Evolutionary conservation across 768 basidiomycete genomes (phyloP), one percentile per base, ranked within the genome.

Genomic region (Termitomyces sp.): DNA sequence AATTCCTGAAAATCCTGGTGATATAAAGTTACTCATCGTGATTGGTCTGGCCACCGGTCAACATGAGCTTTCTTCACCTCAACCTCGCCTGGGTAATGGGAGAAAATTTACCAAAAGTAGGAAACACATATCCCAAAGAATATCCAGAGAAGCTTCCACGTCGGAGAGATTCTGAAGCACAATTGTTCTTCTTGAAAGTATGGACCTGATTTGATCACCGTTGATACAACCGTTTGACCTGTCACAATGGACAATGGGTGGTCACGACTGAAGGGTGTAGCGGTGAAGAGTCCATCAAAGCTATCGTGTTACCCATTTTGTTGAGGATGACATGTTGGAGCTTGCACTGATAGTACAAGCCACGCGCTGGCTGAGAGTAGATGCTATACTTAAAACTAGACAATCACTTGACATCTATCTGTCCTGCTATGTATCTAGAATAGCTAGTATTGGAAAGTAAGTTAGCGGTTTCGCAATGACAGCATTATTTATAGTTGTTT

Each of bases 401-500:
- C n/a, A n/a, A n/a, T n/a, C n/a, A n/a, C 14, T 38, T 30, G 24
- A 50, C 20, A 44, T 22, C 18, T 13, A 30, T 10, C 14, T 9
- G 14, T 13, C n/a, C 28, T n/a, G 8, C 7, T 2, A 20, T 38
- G 16, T 6, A 38, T 38, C 36, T 38, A 4, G 9, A 35, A 12
- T 38, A 14, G 38, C 18, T 8, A 40, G 40, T 40, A 40, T 40
- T 18, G 36, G 36, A 38, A 28, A 28, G 36, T 14, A 16, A 36
- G 36, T 16, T 16, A 4, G 2, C n/a, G n/a, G 38, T 40, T 36
- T 36, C 14, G 24, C 24, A n/a, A 33, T 33, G 32, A 33, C 26
- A n/a, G 14, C 33, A 14, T 28, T 61, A 53, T 56, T 62, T 62
- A 47, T 49, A 35, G 30, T 53, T 48, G 12, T 54, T 54, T 53